These are phyloP conservation scores for Ogataea methanolica DNA, from an alignment of 805 yeast species.

Conservation along the genomic window DNA sequence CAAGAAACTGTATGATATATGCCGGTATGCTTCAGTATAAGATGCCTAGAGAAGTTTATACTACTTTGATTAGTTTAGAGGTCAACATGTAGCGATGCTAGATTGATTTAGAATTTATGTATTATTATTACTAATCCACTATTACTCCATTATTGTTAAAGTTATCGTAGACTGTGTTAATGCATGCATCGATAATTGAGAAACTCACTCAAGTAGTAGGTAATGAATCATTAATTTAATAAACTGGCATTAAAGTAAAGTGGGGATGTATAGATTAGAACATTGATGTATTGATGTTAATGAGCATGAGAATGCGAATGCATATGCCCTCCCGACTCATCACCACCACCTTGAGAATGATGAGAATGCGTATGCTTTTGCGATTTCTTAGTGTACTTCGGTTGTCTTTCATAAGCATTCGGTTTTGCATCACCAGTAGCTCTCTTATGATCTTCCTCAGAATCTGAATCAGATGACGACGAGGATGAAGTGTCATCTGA, in stretches of 20 bases:
- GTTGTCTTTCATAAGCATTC: slow-evolving; percentile 88
- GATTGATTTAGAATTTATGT: background rate
- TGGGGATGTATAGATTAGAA: background rate
- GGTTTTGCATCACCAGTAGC: slow-evolving; percentile 33
- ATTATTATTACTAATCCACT: background rate
- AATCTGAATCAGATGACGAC: slow-evolving; percentile 16
- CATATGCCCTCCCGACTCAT: background rate
- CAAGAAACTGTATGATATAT: slow-evolving; percentile 86
- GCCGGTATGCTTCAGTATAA: slow-evolving; percentile 93
- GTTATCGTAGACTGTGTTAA: background rate
- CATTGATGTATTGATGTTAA: background rate
- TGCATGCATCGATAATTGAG: no score
- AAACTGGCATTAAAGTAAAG: no score
- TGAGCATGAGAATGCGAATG: background rate
- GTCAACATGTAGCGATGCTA: slow-evolving; percentile 20
- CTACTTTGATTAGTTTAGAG: slow-evolving; percentile 63
- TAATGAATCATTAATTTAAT: no score
- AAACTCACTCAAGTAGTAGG: no score
- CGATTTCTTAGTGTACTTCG: slow-evolving; percentile 42
- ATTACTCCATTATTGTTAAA: background rate
- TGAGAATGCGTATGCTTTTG: slow-evolving; percentile 1
- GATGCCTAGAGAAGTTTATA: slow-evolving; percentile 84
- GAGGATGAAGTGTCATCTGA: slow-evolving; percentile 17
- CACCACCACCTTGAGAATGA: no score
- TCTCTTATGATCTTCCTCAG: slow-evolving; percentile 13